Evolutionary conservation across 768 basidiomycete genomes (phyloP).

Genomic region (Dioszegia hungarica): DNA sequence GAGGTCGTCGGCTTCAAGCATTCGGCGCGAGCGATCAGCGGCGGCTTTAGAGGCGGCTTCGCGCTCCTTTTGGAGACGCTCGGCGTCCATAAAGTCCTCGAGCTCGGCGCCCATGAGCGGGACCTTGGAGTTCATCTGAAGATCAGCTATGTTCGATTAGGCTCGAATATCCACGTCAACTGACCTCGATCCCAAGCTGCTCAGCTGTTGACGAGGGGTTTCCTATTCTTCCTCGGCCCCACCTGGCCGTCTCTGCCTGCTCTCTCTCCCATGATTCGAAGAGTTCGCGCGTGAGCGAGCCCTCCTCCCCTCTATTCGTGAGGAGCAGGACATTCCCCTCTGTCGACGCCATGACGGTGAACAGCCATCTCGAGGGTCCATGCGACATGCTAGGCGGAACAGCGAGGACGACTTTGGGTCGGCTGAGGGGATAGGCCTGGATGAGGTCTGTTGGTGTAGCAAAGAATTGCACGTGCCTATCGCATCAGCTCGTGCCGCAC

Average conservation of each 20-base stretch:
- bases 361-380: conserved; percentile 79
- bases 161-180: conserved; percentile 22
- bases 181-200: conserved; percentile 62
- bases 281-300: conserved; percentile 69
- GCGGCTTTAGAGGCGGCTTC: conserved; percentile 82
- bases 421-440: conserved; percentile 74
- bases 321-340: conserved; percentile 83
- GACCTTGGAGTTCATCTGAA: conserved; percentile 79
- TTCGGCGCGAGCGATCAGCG: conserved; percentile 71
- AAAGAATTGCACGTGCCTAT: conserved; percentile 91
- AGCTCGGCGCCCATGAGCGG: conserved; percentile 84
- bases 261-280: conserved; percentile 81
- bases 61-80: conserved; percentile 71
- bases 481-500: neutral
- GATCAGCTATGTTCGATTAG: neutral
- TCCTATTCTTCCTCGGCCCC: conserved; percentile 87
- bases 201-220: conserved; percentile 72
- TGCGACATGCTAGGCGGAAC: conserved; percentile 89
- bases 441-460: conserved; percentile 72
- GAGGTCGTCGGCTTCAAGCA: conserved; percentile 83
- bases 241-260: conserved; percentile 74
- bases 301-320: conserved; percentile 71
- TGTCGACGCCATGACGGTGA: conserved; percentile 75
- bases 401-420: conserved; percentile 89
- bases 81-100: conserved; percentile 69